Evolutionary conservation across 208 protist species (phyloP).

Genomic region (Leishmania tropica): DNA sequence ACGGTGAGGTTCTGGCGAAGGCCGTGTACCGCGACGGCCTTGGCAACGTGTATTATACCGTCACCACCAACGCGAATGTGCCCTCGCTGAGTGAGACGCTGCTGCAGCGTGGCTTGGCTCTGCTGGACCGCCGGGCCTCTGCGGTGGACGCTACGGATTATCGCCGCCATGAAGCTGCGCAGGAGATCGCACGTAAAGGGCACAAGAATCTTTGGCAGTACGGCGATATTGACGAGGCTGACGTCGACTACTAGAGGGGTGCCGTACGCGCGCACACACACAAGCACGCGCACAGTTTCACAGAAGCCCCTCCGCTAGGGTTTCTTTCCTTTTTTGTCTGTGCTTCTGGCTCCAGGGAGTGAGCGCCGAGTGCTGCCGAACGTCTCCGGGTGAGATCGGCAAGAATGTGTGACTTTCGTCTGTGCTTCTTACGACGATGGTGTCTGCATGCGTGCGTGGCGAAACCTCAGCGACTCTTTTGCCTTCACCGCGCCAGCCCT

Average conservation of each 20-base stretch:
- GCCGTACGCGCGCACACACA: not conserved
- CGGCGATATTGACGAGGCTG: slow-evolving; percentile 80
- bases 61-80: slow-evolving; percentile 63
- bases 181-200: slow-evolving; percentile 77
- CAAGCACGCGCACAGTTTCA: not conserved
- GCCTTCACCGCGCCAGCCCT: not conserved
- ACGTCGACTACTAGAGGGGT: slow-evolving; percentile 36
- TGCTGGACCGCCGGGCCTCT: slow-evolving; percentile 66
- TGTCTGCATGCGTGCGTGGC: not conserved
- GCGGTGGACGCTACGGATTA: slow-evolving; percentile 53
- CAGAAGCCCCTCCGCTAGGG: not conserved
- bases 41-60: slow-evolving; percentile 68
- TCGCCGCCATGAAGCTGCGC: slow-evolving; percentile 67
- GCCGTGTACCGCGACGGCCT: slow-evolving; percentile 74
- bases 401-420: not conserved
- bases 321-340: not conserved
- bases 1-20: slow-evolving; percentile 73
- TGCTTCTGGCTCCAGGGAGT: not conserved
- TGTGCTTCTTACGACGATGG: not conserved
- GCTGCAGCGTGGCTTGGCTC: slow-evolving; percentile 72
- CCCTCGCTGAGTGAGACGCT: slow-evolving; percentile 82
- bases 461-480: not conserved
- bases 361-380: not conserved
- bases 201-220: slow-evolving; percentile 89
- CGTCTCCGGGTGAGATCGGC: not conserved